These are phyloP conservation scores for Stromatinia cepivora DNA, from an alignment of 2,329 filamentous ascomycete species.

Conservation along the genomic window DNA sequence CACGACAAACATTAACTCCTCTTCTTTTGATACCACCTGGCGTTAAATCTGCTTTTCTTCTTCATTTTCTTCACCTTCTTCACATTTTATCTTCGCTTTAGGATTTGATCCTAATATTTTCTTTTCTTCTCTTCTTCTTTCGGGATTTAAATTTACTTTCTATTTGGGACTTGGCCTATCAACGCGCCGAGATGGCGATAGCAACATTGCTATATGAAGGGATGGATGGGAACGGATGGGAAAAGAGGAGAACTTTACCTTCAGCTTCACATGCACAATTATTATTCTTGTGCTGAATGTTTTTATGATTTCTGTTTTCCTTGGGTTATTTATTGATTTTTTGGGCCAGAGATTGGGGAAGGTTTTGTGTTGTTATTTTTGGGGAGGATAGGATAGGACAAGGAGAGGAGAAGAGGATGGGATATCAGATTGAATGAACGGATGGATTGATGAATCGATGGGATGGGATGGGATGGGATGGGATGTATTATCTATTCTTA, in stretches of 20 bases:
- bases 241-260: not conserved
- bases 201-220: too few species aligned
- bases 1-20: not conserved
- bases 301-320: not conserved
- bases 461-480: not conserved
- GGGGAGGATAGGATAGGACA: not conserved
- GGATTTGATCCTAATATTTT: not conserved
- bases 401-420: too few species aligned
- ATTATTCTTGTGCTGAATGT: not conserved
- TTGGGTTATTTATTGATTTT: not conserved
- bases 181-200: not conserved
- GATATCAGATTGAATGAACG: not conserved
- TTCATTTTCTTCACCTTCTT: not conserved
- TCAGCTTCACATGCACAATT: not conserved
- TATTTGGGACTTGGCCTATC: not conserved
- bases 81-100: too few species aligned
- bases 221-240: not conserved
- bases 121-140: not conserved
- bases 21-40: slow-evolving; percentile 16
- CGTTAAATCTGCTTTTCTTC: not conserved
- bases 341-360: too few species aligned
- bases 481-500: not conserved
- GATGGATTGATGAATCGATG: not conserved
- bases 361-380: not conserved
- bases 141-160: not conserved